phyloP scores from a whole-genome alignment of 768 basidiomycete species.

The Lyophyllum semitale region DNA sequence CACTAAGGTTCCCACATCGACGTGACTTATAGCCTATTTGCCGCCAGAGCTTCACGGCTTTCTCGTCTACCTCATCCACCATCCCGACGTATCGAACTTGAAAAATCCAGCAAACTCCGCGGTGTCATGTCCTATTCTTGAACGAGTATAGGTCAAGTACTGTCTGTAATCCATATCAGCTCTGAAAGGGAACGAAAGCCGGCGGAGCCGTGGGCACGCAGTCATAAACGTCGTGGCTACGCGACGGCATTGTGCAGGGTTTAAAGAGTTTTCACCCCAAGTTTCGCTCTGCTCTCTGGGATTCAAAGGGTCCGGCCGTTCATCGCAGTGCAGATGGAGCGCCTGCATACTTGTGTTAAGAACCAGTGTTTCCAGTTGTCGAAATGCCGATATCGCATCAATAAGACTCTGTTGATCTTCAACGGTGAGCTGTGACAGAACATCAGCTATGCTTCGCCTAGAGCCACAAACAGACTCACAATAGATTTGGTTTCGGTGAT shows the following conservation, averaged over 20 bases:
- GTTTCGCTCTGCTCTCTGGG: background rate
- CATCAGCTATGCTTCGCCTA: background rate
- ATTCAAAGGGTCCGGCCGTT: background rate
- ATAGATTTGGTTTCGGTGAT: background rate
- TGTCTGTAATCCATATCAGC: background rate
- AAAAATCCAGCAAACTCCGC: slow-evolving; percentile 3
- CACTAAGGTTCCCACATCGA: no score
- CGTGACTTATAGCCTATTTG: no score
- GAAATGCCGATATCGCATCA: background rate
- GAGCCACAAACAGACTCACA: background rate
- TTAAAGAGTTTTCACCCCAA: background rate
- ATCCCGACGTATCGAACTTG: no score
- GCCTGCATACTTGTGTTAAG: background rate
- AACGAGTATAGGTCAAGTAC: slow-evolving; percentile 1
- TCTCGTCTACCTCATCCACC: no score
- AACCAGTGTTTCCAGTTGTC: background rate
- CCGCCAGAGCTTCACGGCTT: no score
- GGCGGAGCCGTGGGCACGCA: background rate
- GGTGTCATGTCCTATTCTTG: background rate
- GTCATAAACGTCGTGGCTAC: slow-evolving; percentile 1
- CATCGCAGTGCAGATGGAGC: background rate
- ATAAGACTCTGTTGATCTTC: background rate
- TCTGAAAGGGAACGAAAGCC: slow-evolving; percentile 2
- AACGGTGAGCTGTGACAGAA: background rate
- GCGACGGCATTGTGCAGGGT: background rate